Evolutionary conservation across 1,139 yeast species (phyloP), one percentile per base, ranked within the genome.

Genomic region (Magnusiomyces sp.): DNA sequence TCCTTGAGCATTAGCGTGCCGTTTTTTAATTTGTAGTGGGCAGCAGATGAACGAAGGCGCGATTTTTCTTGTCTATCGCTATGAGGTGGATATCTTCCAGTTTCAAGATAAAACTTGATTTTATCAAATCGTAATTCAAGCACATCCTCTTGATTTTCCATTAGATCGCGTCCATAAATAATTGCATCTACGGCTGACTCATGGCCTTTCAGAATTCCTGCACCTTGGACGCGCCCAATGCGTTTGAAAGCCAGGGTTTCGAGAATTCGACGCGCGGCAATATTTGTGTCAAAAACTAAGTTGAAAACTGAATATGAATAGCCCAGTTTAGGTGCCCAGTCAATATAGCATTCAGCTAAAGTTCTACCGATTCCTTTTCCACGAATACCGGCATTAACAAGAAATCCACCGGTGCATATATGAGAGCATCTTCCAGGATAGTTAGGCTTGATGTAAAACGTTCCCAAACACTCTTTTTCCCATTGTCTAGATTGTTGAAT

Each of bases 351-450:
- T 59, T 87, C 95, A 10, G 88, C 82, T 55, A 92, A 66, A 0
- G 94, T 84, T 52, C 81, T 72, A 3, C 98, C 98, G 42, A 92
- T 85, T 2, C 97, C 96, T 62, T 83, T 84, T n/a, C 94, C 92
- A 58, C 98, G 70, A 56, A 86, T 86, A 55, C 95, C 95, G 1
- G 95, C 94, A 65, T 89, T 88, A 1, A 92, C 97, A 49, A 92
- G 70, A 58, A 92, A 86, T 33, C 83, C 84, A 2, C 88, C 95
- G 0, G 95, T 87, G 59, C 95, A 89, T n/a, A 92, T 83, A 65
- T 90, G 97, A 0, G 95, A 80, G 46, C 95, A 83, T 46, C 97
- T 72, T 1, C 97, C 97, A 0, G 97, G 95, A 62, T 83, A 92
- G 60, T 88, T 86, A 4, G 97, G 95, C 58, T 85, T 85, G 53